Percentiles rank a stretch among this genome's conserved stretches.
phyloP scores from a whole-genome alignment of 768 basidiomycete species.

The Mycena belliarum region DNA sequence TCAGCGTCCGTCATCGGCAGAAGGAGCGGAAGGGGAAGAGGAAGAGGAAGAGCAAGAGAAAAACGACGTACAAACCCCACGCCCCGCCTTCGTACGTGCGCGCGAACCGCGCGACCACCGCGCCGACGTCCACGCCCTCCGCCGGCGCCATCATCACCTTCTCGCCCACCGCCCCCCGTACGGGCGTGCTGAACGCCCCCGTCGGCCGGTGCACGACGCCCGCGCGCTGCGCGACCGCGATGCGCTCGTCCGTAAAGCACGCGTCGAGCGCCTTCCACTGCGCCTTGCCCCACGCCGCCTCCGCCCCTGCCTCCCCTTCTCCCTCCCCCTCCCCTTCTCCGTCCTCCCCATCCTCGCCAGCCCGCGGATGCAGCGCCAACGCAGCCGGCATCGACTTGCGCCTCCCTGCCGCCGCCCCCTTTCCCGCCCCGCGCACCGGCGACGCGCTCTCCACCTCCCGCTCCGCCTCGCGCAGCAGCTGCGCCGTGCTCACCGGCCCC shows the following conservation, averaged over 20 bases:
- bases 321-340: too few species aligned
- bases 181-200: constrained; percentile 7
- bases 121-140: constrained; percentile 51
- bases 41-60: not conserved
- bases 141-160: constrained; percentile 48
- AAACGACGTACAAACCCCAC: constrained; percentile 56
- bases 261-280: constrained; percentile 83
- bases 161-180: not conserved
- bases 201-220: constrained; percentile 17
- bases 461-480: constrained; percentile 63
- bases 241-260: constrained; percentile 73
- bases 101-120: constrained; percentile 64
- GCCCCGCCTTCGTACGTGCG: constrained; percentile 43
- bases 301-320: too few species aligned
- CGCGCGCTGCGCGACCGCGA: constrained; percentile 42
- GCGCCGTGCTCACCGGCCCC: constrained; percentile 47
- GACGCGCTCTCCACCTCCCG: constrained; percentile 33
- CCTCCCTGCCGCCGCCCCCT: too few species aligned
- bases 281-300: constrained; percentile 58
- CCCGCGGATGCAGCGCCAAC: too few species aligned
- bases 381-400: too few species aligned
- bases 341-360: too few species aligned
- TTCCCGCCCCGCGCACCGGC: not conserved
- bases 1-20: not conserved
- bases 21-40: not conserved